Base-by-base conservation (phyloP, 805 yeast genomes). In the Wickerhamiella spandovensis region DNA sequence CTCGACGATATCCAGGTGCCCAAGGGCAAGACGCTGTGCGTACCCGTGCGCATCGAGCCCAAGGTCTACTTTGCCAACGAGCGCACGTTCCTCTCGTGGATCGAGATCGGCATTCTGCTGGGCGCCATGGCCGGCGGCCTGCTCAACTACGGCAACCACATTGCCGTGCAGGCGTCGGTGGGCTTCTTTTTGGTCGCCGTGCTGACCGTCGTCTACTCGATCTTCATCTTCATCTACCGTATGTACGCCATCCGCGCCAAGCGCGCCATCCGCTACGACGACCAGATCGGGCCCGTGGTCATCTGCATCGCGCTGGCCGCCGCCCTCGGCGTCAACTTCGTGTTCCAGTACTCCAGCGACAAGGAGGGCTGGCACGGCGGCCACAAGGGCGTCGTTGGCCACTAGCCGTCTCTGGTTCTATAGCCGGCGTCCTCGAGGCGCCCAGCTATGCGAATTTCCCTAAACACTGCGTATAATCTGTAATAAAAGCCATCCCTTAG, bases 51-150 rank as follows among this genome's bases (percentile, higher is more conserved):
- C 61, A 89, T 92, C 37, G 98, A 92, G 68, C 98, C 98, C 52
- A 92, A 92, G 70, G 98, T 92, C n/a, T 92, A 92, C 65, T 92
- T 92, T 67, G 98, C 98, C 6, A 87, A 95, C 22, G 98, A 92
- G 67, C 79, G 98, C 69, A 92, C 98, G 0, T 90, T 81, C 62
- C 72, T 92, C 54, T 78, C 94, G 41, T 92, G 98, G 98, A 70
- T 90, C 50, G 89, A 95, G 41, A 86, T 92, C 58, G 85, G 92
- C 8, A 78, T 92, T 72, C 72, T 90, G 43, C 72, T 92, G 51
- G 88, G 92, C 43, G 94, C 90, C 46, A 84, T 95, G 41, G 94
- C 96, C 1, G 84, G 88, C 8, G 76, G 95, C 0, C 73, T 92
- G 57, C 71, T 90, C 58, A 84, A 85, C 55, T 92, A 83, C 67